Evolutionary conservation across 2,329 filamentous ascomycete genomes (phyloP), one percentile per base, ranked within the genome.

Genomic region (Lasiodiplodia theobromae): DNA sequence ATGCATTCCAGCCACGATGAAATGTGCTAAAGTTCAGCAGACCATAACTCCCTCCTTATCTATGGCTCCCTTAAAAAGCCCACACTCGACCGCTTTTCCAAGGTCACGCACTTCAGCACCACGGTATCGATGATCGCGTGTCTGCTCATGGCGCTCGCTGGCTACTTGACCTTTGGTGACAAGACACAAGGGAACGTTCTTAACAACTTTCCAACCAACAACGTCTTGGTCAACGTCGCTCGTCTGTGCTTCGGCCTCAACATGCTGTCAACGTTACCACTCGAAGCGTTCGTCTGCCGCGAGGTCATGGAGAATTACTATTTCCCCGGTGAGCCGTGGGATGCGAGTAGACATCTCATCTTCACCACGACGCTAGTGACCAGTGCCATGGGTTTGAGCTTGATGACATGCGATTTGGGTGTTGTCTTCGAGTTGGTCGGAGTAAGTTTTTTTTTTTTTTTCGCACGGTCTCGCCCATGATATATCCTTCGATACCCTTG

Each of bases 41-140:
- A 99, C 78, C 96, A 99, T 83, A 99, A 99, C 82, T 97, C 93
- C 64, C 90, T 99, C 70, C 86, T 99, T 68, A 99, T 99, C 77
- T 99, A 99, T 81, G 95, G 95, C 72, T 98, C 95, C 2, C 87
- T 99, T 71, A 91, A 92, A 74, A 97, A 92, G 64, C 96, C 96
- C 1, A 99, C 96, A 0, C 91, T 99, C 74, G 94, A 98, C 84
- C 93, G 96, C 71, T 99, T 99, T 83, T 86, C 94, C 47, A 89
- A 86, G 68, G 95, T 99, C 49, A 99, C 96, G 47, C 96, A 99
- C 82, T 96, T 93, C 82, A 97, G 93, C 47, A 97, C 96, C 0
- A 88, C 86, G 71, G 89, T 97, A 58, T 97, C 94, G 52, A 93
- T 97, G 86, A 73, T 94, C n/a, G 94, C 95, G 67, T 99, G 96